Base-by-base conservation (phyloP, 768 basidiomycete species). In the Rickenella mellea region DNA sequence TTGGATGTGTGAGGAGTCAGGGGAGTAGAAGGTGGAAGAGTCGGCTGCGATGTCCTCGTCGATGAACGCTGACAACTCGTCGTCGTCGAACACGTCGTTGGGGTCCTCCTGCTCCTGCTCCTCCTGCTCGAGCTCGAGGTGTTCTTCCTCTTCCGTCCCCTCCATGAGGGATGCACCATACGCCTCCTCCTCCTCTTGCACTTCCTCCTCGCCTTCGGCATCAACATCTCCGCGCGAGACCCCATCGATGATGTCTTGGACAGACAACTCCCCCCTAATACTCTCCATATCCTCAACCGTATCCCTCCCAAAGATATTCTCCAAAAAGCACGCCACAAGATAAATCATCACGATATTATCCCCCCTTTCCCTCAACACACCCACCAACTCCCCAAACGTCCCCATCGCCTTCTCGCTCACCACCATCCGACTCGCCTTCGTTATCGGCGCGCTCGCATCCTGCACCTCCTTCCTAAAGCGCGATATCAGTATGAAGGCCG, bases 281-380 rank as follows among this genome's bases (percentile, higher is more conserved):
- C 59, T 58, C 50, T 85, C 83, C 27, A 87, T 83, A 41, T 83
- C 75, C 4, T 86, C 80, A 46, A 87, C 78, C 4, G 87, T 77
- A 32, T 83, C 84, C 51, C 77, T 73, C 50, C 84, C 82, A 55
- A 98, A 92, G 36, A 89, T 68, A n/a, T 81, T 65, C 57, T 94
- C 88, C 32, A 92, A 66, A 36, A 97, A 75, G 55, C 91, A 96
- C 0, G 86, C 89, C 20, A 96, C 76, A 20, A 98, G 76, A 54
- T 84, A 96, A 2, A 89, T 83, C 73, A 89, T 85, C 11, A 78
- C 61, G 1, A 68, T 61, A 40, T 71, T 76, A n/a, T n/a, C n/a
- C 30, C 80, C 79, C 50, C 84, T 71, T 31, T 80, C 71, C 44
- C 78, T 71, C 20, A 88, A 69, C 21, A 78, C 73, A 4, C 54